Evolutionary conservation across 495 filamentous ascomycete genomes (phyloP).

Genomic region (Mycothermus thermophilus): DNA sequence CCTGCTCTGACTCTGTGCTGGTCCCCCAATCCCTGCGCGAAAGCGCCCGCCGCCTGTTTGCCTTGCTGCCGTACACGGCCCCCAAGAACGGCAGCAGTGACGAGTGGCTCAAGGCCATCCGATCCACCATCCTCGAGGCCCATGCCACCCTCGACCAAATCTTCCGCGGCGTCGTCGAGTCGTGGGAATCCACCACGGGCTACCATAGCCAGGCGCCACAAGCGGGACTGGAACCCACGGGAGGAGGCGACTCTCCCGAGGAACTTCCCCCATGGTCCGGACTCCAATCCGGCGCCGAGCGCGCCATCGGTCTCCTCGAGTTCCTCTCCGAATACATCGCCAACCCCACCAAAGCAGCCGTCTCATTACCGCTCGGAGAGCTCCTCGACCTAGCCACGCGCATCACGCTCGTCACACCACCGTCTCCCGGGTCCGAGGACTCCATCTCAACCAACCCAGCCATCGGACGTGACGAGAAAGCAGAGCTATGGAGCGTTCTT

Average conservation of each 20-base stretch:
- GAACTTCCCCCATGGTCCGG: conserved; percentile 58
- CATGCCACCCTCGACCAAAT: conserved; percentile 60
- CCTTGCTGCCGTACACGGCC: conserved; percentile 58
- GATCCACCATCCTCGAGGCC: conserved; percentile 40
- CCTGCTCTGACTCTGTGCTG: conserved; percentile 28
- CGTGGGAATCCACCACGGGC: conserved; percentile 52
- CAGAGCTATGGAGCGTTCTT: conserved; percentile 54
- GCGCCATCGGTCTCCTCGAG: conserved; percentile 48
- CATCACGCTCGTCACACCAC: conserved; percentile 51
- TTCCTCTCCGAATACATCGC: conserved; percentile 39
- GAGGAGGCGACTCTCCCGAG: conserved; percentile 25
- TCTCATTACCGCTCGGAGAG: conserved; percentile 49
- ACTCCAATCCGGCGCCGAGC: conserved; percentile 52
- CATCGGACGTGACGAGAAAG: conserved; percentile 63
- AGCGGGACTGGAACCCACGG: conserved; percentile 26
- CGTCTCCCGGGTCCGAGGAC: conserved; percentile 28
- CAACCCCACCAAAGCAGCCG: conserved; percentile 42
- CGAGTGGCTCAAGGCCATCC: conserved; percentile 58
- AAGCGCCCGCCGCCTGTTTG: conserved; percentile 44
- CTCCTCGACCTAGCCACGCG: conserved; percentile 53
- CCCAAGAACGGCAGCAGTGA: conserved; percentile 57
- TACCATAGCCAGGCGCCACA: conserved; percentile 20
- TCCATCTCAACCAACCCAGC: conserved; percentile 44
- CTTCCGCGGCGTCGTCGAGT: conserved; percentile 62
- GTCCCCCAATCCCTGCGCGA: conserved; percentile 37